Evolutionary conservation across 2,329 filamentous ascomycete genomes (phyloP).

Genomic region (Neopestalotiopsis sp.): DNA sequence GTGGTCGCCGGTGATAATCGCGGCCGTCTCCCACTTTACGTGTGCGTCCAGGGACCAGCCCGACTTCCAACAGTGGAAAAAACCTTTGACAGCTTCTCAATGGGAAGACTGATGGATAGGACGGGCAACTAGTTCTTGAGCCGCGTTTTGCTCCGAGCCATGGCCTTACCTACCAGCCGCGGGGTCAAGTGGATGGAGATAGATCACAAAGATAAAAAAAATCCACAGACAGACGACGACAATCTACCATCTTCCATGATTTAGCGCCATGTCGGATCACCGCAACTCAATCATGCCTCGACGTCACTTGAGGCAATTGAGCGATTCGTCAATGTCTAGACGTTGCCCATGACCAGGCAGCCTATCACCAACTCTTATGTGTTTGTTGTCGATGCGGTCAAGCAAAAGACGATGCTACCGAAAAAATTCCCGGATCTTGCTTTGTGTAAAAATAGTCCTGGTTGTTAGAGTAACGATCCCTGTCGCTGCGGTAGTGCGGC

Average conservation of each 20-base stretch:
- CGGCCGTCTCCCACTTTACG: not conserved
- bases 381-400: not conserved
- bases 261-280: not conserved
- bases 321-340: not conserved
- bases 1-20: not conserved
- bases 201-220: not conserved
- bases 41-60: not conserved
- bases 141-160: slow-evolving; percentile 1
- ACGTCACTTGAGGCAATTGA: not conserved
- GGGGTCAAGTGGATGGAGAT: not conserved
- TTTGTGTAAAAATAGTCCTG: not conserved
- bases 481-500: not conserved
- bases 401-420: not conserved
- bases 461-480: slow-evolving; percentile 1
- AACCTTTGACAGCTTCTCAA: not conserved
- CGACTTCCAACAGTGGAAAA: not conserved
- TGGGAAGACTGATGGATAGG: not conserved
- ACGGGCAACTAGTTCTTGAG: not conserved
- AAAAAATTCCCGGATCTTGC: not conserved
- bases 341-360: not conserved
- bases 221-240: not conserved
- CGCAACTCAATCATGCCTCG: not conserved
- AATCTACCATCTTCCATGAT: not conserved
- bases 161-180: not conserved
- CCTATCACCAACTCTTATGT: not conserved